Evolutionary conservation across 257 asterid genomes (phyloP).

Genomic region (Solanum arcanum): DNA sequence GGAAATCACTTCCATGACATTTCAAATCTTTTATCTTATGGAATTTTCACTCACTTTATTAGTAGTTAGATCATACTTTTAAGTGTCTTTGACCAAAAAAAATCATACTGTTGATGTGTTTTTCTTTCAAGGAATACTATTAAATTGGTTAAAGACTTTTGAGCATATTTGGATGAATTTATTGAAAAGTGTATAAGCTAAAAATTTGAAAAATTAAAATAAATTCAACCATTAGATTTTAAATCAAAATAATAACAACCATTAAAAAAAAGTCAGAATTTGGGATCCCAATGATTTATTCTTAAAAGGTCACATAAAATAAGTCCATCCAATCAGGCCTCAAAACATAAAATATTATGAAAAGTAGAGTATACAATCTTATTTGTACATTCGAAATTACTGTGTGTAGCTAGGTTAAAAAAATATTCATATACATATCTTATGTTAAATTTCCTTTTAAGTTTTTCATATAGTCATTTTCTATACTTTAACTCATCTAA

Average conservation of each 20-base stretch:
- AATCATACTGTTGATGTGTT: background rate
- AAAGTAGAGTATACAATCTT: background rate
- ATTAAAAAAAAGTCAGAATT: background rate
- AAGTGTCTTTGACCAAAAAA: too few relatives aligned
- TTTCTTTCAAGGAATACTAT: background rate
- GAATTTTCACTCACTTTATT: background rate
- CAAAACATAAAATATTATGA: background rate
- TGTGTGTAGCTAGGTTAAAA: background rate
- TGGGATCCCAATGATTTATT: background rate
- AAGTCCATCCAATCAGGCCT: background rate
- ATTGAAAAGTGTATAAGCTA: too few relatives aligned
- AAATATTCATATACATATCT: background rate
- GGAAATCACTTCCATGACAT: background rate
- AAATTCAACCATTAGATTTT: background rate
- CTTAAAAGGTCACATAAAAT: background rate
- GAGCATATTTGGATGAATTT: background rate
- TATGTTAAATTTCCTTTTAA: background rate
- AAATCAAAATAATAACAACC: background rate
- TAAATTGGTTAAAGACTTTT: background rate
- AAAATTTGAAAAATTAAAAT: too few relatives aligned
- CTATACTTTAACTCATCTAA: background rate
- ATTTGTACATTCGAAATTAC: background rate
- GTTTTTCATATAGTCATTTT: background rate
- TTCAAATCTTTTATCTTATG: background rate
- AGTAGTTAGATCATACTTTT: fast-evolving